These are phyloP conservation scores for Penicillium egyptiacum DNA, from an alignment of 495 filamentous ascomycete species.

Conservation along the genomic window DNA sequence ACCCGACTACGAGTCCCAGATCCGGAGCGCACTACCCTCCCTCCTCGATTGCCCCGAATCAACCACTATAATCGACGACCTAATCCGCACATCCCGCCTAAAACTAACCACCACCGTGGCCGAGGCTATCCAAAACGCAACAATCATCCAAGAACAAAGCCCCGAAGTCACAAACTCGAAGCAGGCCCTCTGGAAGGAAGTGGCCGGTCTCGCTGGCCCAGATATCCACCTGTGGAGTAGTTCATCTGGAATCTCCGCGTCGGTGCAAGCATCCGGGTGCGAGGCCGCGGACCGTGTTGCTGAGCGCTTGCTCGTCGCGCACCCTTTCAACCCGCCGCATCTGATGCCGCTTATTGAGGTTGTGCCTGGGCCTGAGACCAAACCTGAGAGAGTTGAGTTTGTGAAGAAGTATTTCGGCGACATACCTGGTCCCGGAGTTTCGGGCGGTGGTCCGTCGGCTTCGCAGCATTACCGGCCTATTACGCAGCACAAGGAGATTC, in stretches of 20 bases:
- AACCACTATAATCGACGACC: conserved; percentile 12
- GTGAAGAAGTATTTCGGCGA: conserved; percentile 50
- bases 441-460: background rate
- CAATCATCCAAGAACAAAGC: conserved; percentile 59
- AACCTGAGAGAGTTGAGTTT: conserved; percentile 36
- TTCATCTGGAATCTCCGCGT: conserved; percentile 58
- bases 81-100: conserved; percentile 35
- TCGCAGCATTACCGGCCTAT: conserved; percentile 43
- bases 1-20: conserved; percentile 48
- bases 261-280: conserved; percentile 35
- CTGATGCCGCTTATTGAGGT: conserved; percentile 63
- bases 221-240: conserved; percentile 55
- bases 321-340: conserved; percentile 65
- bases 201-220: conserved; percentile 38
- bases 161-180: conserved; percentile 56
- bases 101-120: conserved; percentile 37
- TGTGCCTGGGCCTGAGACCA: conserved; percentile 49
- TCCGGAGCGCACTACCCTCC: conserved; percentile 40
- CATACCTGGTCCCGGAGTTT: conserved; percentile 37
- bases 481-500: conserved; percentile 53
- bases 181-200: conserved; percentile 48
- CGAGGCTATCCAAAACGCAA: conserved; percentile 43
- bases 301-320: conserved; percentile 53
- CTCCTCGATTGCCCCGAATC: conserved; percentile 16
- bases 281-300: conserved; percentile 37